Percentiles rank a stretch among this genome's conserved stretches.
phyloP scores from a whole-genome alignment of 208 protist species.

The Crithidia fasciculata region DNA sequence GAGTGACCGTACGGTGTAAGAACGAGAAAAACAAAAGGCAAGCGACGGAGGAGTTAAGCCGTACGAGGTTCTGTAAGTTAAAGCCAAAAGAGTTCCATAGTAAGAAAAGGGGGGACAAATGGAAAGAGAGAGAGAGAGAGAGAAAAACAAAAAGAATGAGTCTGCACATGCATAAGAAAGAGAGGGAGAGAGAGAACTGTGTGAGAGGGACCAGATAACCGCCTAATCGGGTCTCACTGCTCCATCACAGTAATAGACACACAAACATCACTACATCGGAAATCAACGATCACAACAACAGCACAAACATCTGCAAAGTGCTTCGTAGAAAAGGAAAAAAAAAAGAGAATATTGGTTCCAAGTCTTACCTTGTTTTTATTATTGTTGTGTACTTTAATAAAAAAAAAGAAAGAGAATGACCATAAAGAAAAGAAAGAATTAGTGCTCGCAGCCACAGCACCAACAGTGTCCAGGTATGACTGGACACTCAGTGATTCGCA shows the following conservation, averaged over 20 bases:
- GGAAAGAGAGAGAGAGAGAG: conserved; percentile 7
- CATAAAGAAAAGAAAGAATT: not conserved
- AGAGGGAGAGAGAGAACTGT: not conserved
- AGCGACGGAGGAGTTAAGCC: not conserved
- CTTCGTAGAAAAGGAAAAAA: not conserved
- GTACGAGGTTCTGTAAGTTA: not conserved
- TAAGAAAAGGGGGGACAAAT: conserved; percentile 10
- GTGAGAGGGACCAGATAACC: too few species aligned
- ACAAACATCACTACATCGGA: not conserved
- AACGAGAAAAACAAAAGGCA: too few species aligned
- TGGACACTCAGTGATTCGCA: too few species aligned
- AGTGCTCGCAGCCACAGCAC: too few species aligned
- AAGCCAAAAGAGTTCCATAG: not conserved
- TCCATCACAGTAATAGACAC: not conserved
- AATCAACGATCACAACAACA: not conserved
- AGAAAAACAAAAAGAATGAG: not conserved
- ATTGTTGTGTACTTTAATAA: not conserved
- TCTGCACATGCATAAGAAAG: not conserved
- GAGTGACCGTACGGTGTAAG: too few species aligned
- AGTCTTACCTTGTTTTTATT: too few species aligned
- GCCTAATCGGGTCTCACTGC: too few species aligned
- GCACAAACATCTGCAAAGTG: too few species aligned
- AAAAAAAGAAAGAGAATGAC: not conserved
- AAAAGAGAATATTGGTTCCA: not conserved
- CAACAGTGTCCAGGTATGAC: too few species aligned